Base-by-base conservation (phyloP, 2,329 filamentous ascomycete species). In the Verticillium zaregamsianum region DNA sequence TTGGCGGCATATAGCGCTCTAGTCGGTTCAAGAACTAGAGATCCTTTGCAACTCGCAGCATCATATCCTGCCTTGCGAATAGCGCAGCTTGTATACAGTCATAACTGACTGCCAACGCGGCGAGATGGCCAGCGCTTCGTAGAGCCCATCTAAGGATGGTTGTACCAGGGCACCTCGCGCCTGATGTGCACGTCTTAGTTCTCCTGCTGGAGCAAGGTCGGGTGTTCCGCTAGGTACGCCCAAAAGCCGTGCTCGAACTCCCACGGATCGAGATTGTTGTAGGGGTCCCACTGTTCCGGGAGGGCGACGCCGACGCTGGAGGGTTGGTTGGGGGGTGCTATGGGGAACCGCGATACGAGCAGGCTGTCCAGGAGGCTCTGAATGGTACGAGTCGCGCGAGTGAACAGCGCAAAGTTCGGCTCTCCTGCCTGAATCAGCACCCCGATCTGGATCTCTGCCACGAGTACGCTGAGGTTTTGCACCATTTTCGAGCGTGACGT, bases 181-280 rank as follows among this genome's bases (percentile, higher is more conserved):
- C 28, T 28, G 28, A 28, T 28, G 28, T 28, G 28, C 28, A 28
- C 28, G 28, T 28, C 28, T 28, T 28, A 28, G 28, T 28, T 28
- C 49, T 55, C 49, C 20, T 55, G 49, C 12, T 55, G 20, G 12
- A 62, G 56, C 59, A 66, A 49, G 12, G 65, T 66, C 3, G 65
- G 65, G 32, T 67, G 65, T 28, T 66, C 65, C n/a, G 65, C 65
- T 5, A 67, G 60, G 52, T 63, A 63, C 1, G 63, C 55, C 65
- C 65, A 67, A 33, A 67, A 67, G 9, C 63, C 62, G n/a, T 62
- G 62, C 45, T 67, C 65, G 52, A 67, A 67, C 15, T 66, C 65
- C 65, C 65, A 67, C 5, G 59, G 55, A 23, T 66, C 52, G 14
- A 60, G 58, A n/a, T 63, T 60, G 17, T 60, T 31, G 28, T 61